Conservation (phyloP, 2,329 filamentous ascomycete species). For the Colletotrichum tanaceti region DNA sequence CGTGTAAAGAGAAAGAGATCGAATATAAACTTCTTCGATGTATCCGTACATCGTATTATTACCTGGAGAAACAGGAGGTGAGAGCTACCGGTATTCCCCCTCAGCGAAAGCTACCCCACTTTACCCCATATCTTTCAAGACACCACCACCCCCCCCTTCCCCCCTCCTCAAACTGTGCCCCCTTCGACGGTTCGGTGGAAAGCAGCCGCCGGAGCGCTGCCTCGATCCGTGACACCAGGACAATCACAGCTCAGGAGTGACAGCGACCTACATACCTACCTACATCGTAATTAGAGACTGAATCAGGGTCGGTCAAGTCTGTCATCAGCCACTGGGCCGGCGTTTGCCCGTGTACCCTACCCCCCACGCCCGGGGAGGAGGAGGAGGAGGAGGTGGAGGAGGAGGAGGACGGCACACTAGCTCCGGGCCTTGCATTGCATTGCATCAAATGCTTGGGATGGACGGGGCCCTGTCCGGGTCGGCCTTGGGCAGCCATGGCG, state of each 20-base stretch:
- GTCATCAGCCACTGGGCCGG: background rate
- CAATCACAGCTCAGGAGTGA: conserved; percentile 5
- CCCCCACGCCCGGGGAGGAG: conserved; percentile 20
- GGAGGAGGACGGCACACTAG: background rate
- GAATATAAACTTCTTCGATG: no score
- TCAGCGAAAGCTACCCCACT: no score
- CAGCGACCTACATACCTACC: no score
- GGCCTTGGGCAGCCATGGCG: background rate
- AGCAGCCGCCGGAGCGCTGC: background rate
- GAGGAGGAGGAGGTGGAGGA: background rate
- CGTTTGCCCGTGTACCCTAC: background rate
- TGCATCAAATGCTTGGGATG: conserved; percentile 32
- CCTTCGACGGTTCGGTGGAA: background rate
- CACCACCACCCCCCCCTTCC: no score
- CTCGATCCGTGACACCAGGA: conserved; percentile 4
- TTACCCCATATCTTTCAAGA: no score
- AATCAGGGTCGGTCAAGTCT: background rate
- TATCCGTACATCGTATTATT: no score
- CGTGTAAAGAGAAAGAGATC: no score
- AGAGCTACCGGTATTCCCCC: no score
- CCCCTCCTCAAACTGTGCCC: no score
- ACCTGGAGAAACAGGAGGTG: no score
- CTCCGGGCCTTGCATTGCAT: conserved; percentile 31
- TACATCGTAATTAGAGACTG: no score
- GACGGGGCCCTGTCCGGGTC: conserved; percentile 2